A percentile compares a stretch with the other conserved stretches of the same genome.
phyloP scores from a whole-genome alignment of 306 rosid species.

The Cicer bijugum region DNA sequence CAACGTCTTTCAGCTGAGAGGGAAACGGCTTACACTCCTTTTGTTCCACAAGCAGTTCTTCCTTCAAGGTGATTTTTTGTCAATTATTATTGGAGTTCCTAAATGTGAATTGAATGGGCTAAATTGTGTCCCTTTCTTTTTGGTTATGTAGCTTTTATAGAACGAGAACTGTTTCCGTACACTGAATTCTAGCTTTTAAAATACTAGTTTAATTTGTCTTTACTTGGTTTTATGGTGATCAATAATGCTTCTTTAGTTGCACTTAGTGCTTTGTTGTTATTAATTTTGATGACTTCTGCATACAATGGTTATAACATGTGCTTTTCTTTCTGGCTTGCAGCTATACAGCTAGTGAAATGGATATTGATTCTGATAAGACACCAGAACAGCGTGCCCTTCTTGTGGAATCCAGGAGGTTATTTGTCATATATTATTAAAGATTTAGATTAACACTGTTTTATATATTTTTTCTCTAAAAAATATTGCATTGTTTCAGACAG shows the following conservation, averaged over 20 bases:
- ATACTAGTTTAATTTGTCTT: slow-evolving; percentile 31
- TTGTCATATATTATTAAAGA: slow-evolving; percentile 29
- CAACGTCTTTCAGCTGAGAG: slow-evolving; percentile 97
- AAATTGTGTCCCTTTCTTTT: slow-evolving; percentile 1
- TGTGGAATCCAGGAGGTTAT: slow-evolving; percentile 88
- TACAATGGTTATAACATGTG: slow-evolving; percentile 26
- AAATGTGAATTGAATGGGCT: slow-evolving; percentile 21
- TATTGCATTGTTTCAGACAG: slow-evolving; percentile 29
- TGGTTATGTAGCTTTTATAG: slow-evolving; percentile 20
- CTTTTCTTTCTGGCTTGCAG: slow-evolving; percentile 54
- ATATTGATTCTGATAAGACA: slow-evolving; percentile 60
- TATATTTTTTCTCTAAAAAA: slow-evolving; percentile 1
- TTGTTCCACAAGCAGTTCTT: slow-evolving; percentile 79
- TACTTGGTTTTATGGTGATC: slow-evolving; percentile 23
- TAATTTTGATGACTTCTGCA: slow-evolving; percentile 28
- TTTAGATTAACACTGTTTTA: background rate
- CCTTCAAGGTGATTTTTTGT: slow-evolving; percentile 68
- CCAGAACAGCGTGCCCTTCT: slow-evolving; percentile 86
- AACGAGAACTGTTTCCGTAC: slow-evolving; percentile 23
- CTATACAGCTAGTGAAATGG: slow-evolving; percentile 74
- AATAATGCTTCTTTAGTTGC: slow-evolving; percentile 37
- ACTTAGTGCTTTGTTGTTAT: slow-evolving; percentile 17
- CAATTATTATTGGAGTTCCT: slow-evolving; percentile 37
- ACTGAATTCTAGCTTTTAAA: slow-evolving; percentile 14
- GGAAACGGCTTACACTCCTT: slow-evolving; percentile 90